phyloP scores from a whole-genome alignment of 345 rosid species.

The Bruguiera sexangula region DNA sequence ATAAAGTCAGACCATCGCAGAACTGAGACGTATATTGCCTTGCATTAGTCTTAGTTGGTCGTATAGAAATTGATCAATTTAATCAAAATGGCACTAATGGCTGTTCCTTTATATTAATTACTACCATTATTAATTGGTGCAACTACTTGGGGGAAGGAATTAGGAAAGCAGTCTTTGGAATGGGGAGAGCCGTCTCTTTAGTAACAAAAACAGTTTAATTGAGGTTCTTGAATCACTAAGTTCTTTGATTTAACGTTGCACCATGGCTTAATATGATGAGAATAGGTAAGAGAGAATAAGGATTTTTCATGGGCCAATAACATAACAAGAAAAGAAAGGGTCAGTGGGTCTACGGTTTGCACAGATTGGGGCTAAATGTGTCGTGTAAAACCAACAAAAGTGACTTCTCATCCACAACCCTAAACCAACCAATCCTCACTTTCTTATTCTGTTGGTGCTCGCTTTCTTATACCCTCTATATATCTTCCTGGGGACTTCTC shows the following conservation, averaged over 20 bases:
- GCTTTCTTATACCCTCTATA: slow-evolving; percentile 27
- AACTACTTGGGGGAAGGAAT: slow-evolving; percentile 27
- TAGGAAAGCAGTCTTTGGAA: slow-evolving; percentile 39
- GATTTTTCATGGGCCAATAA: slow-evolving; percentile 24
- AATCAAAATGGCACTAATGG: not conserved
- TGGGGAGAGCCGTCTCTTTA: slow-evolving; percentile 50
- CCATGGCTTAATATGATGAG: slow-evolving; percentile 26
- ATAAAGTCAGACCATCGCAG: too few relatives aligned
- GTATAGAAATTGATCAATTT: not conserved
- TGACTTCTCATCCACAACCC: slow-evolving; percentile 69
- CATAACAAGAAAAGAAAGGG: slow-evolving; percentile 27
- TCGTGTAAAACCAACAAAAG: slow-evolving; percentile 78
- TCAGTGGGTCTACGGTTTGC: slow-evolving; percentile 33
- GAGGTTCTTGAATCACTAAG: slow-evolving; percentile 24
- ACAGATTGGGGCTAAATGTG: slow-evolving; percentile 27
- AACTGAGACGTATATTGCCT: too few relatives aligned
- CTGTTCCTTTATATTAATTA: not conserved
- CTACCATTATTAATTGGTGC: slow-evolving; percentile 12
- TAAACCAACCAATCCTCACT: slow-evolving; percentile 48
- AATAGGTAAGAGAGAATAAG: slow-evolving; percentile 10
- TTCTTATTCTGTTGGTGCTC: slow-evolving; percentile 28
- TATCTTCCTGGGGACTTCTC: slow-evolving; percentile 41
- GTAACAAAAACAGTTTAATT: slow-evolving; percentile 14
- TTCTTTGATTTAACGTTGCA: slow-evolving; percentile 46
- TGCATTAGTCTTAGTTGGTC: too few relatives aligned